Evolutionary conservation across 306 rosid species (phyloP).

Genomic region (Dryas drummondii): DNA sequence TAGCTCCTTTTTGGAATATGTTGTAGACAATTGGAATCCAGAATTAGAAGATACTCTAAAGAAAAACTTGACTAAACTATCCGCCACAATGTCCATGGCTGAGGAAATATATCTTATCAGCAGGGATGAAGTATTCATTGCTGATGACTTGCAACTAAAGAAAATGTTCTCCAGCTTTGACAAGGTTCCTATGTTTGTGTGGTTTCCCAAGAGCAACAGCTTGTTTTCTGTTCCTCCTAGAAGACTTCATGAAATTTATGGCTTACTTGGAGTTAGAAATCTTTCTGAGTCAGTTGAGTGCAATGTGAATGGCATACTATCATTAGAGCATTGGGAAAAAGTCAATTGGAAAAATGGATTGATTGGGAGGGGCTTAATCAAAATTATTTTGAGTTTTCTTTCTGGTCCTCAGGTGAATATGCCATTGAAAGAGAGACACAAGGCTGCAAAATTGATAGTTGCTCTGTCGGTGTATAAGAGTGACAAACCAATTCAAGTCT

Average conservation of each 20-base stretch:
- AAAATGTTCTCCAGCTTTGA: constrained; percentile 8
- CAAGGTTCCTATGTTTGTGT: constrained; percentile 15
- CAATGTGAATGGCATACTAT: not conserved
- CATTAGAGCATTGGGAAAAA: constrained; percentile 3
- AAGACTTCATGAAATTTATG: constrained; percentile 5
- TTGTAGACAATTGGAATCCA: constrained; percentile 16
- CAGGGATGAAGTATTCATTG: constrained; percentile 15
- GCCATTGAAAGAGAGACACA: constrained; percentile 15
- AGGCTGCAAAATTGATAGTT: not conserved
- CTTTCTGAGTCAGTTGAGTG: constrained; percentile 17
- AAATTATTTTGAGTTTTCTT: constrained; percentile 19
- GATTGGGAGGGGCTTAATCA: constrained; percentile 18
- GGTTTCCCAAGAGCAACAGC: constrained; percentile 7
- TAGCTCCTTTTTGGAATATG: not conserved
- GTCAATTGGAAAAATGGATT: not conserved
- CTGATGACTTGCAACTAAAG: constrained; percentile 24
- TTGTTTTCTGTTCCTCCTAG: not conserved
- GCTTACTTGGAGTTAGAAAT: constrained; percentile 18
- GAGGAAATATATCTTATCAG: constrained; percentile 12
- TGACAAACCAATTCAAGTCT: constrained; percentile 13
- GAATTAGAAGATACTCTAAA: not conserved
- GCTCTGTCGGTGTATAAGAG: constrained; percentile 3
- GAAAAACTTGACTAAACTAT: constrained; percentile 3
- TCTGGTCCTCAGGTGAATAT: constrained; percentile 15
- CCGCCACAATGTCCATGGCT: not conserved